Conservation (phyloP, 2,329 filamentous ascomycete genomes). For the Neospermospora avenae region DNA sequence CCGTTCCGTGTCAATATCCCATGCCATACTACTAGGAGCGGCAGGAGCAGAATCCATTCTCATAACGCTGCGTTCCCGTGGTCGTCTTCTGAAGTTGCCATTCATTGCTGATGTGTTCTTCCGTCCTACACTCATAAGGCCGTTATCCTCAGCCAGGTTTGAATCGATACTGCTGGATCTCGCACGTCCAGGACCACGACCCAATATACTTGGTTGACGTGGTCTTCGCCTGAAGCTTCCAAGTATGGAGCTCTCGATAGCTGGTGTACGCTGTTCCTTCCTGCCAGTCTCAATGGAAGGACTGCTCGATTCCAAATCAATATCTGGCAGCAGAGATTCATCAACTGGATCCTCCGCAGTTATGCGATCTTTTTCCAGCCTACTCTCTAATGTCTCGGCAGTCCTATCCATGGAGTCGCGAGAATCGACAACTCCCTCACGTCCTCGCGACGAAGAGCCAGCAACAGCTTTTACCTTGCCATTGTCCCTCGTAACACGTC, state of each 20-base stretch:
- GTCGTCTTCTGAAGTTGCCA: conserved; percentile 36
- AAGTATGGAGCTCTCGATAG: conserved; percentile 37
- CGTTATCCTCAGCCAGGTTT: conserved; percentile 29
- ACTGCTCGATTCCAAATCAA: conserved; percentile 30
- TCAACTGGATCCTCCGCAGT: neutral
- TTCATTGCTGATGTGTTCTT: conserved; percentile 28
- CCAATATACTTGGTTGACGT: conserved; percentile 44
- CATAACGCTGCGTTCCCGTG: conserved; percentile 37
- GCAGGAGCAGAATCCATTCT: conserved; percentile 19
- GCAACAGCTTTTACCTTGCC: conserved; percentile 20
- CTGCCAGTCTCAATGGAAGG: conserved; percentile 32
- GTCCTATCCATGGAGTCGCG: conserved; percentile 1
- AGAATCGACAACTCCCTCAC: neutral
- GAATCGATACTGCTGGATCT: conserved; percentile 36
- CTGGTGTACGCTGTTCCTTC: conserved; percentile 26
- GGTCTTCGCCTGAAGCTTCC: conserved; percentile 55
- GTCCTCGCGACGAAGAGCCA: neutral
- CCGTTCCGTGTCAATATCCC: conserved; percentile 27
- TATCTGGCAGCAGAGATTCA: conserved; percentile 14
- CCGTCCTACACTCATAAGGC: conserved; percentile 29
- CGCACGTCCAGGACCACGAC: conserved; percentile 21
- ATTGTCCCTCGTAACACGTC: conserved; percentile 19
- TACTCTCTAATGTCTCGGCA: neutral
- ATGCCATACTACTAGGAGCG: conserved; percentile 28
- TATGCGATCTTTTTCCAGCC: neutral